phyloP scores from a whole-genome alignment of 2,329 filamentous ascomycete species.

The Fusarium torulosum region DNA sequence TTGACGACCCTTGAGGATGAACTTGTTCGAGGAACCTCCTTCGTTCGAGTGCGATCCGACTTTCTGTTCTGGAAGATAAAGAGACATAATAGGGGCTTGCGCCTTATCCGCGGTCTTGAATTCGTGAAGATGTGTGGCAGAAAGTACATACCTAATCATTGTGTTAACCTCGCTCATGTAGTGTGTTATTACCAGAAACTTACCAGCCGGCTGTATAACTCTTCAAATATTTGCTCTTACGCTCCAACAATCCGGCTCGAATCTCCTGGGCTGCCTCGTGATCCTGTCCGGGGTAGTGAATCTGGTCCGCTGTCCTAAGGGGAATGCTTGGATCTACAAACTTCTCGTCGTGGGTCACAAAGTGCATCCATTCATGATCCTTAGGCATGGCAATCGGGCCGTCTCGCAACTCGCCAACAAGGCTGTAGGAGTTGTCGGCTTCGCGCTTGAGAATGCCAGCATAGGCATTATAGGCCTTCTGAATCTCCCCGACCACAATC shows the following conservation, averaged over 20 bases:
- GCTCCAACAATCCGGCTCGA: conserved; percentile 89
- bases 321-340: conserved; percentile 89
- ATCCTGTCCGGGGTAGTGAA: conserved; percentile 91
- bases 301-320: conserved; percentile 81
- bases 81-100: conserved; percentile 93
- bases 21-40: conserved; percentile 92
- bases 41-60: conserved; percentile 89
- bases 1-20: conserved; percentile 96
- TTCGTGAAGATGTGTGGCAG: conserved; percentile 96
- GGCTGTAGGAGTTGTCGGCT: conserved; percentile 81
- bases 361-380: conserved; percentile 89
- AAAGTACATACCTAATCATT: conserved; percentile 85
- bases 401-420: conserved; percentile 83
- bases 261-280: conserved; percentile 87
- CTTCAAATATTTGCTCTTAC: conserved; percentile 99
- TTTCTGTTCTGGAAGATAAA: conserved; percentile 95
- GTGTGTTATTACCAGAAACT: conserved; percentile 49
- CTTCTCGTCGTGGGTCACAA: conserved; percentile 83
- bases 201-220: conserved; percentile 97
- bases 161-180: conserved; percentile 15
- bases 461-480: conserved; percentile 96
- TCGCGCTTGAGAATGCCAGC: conserved; percentile 92
- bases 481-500: conserved; percentile 96
- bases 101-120: conserved; percentile 98
- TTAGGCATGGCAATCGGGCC: conserved; percentile 94